phyloP scores from a whole-genome alignment of 768 basidiomycete genomes.

The Tricholoma terreum region DNA sequence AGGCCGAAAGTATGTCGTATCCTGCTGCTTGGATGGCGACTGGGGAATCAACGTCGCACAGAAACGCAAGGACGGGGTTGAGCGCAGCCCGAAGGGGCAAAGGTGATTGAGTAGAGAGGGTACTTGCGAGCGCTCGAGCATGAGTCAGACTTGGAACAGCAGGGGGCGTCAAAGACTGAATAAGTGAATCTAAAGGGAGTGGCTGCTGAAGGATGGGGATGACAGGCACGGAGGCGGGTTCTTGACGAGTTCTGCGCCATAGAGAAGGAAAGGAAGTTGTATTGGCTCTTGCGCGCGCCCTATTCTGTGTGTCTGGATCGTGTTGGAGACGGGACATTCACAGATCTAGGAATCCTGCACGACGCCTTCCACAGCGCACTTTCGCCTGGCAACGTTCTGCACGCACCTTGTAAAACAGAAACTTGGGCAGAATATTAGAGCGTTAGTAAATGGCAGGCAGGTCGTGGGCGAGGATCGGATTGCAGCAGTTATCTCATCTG shows the following conservation, averaged over 20 bases:
- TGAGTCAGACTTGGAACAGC: conserved; percentile 64
- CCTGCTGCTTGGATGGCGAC: conserved; percentile 61
- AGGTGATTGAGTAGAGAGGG: conserved; percentile 51
- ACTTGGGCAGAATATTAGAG: neutral
- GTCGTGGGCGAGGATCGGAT: neutral
- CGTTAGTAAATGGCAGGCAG: neutral
- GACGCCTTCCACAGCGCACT: neutral
- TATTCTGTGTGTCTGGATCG: conserved; percentile 24
- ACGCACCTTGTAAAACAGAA: conserved; percentile 6
- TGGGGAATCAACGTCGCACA: conserved; percentile 57
- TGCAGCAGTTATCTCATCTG: no score
- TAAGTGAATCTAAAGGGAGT: conserved; percentile 37
- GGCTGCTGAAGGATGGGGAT: conserved; percentile 26
- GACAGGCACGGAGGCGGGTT: conserved; percentile 14
- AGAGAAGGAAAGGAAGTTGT: conserved; percentile 31
- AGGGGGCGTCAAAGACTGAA: conserved; percentile 48
- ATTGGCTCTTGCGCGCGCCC: conserved; percentile 30
- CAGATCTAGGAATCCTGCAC: conserved; percentile 2
- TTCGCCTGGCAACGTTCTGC: conserved; percentile 3
- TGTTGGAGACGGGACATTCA: conserved; percentile 29
- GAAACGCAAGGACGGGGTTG: conserved; percentile 55
- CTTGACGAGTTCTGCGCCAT: conserved; percentile 25
- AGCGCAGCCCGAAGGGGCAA: conserved; percentile 52
- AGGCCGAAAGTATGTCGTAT: conserved; percentile 69
- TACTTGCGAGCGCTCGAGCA: conserved; percentile 56